Conservation (phyloP, 106 monocot genomes). For the Chionographis japonica region DNA sequence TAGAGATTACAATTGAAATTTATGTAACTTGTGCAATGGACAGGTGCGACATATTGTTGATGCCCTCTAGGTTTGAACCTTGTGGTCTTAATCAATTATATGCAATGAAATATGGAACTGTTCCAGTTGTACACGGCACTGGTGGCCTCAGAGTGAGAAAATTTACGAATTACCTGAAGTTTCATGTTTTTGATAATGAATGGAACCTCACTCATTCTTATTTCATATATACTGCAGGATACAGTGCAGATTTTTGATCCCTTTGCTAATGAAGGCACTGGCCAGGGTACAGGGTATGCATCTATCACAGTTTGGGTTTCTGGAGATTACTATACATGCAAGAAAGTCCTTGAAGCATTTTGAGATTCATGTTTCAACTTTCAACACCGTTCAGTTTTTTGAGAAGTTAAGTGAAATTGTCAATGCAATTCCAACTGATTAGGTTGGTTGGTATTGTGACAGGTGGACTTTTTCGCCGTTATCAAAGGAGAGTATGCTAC, state of each 20-base stretch:
- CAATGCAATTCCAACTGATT: neutral
- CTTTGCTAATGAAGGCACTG: constrained; percentile 53
- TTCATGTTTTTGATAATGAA: neutral
- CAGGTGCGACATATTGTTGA: constrained; percentile 91
- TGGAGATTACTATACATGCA: neutral
- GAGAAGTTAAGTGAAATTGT: too few relatives aligned
- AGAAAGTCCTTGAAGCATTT: neutral
- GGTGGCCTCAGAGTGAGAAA: constrained; percentile 80
- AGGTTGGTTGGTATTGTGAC: constrained; percentile 11
- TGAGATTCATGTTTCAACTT: neutral
- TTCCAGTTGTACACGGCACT: constrained; percentile 79
- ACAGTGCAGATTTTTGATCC: constrained; percentile 81
- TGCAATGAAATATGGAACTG: constrained; percentile 90
- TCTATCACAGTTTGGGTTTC: neutral
- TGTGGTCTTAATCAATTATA: constrained; percentile 93
- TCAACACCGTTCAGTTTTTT: neutral
- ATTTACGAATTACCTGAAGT: neutral
- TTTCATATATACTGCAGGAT: constrained; percentile 43
- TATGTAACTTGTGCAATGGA: constrained; percentile 12
- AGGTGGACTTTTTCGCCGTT: constrained; percentile 92
- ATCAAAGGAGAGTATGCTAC: constrained; percentile 61
- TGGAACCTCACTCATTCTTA: neutral
- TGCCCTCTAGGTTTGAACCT: constrained; percentile 98
- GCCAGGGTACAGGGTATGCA: constrained; percentile 72
- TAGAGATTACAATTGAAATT: neutral